These are phyloP conservation scores for Corymbia citriodora DNA, from an alignment of 441 rosid genomes.

Conservation along the genomic window DNA sequence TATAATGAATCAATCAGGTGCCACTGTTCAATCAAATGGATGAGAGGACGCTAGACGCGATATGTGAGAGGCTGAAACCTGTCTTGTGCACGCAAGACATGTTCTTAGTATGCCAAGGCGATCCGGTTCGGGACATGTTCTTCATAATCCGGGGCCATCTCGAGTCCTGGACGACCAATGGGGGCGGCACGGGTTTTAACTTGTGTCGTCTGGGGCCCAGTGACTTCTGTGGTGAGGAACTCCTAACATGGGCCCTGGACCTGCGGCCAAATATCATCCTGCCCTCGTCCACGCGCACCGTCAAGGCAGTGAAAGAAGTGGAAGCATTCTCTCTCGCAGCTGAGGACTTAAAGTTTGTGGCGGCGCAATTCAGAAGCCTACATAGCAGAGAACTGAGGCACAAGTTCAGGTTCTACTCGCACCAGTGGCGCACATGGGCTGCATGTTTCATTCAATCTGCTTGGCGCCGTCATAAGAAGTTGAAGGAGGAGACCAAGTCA, in stretches of 20 bases:
- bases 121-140: constrained; percentile 59
- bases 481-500: constrained; percentile 39
- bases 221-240: constrained; percentile 62
- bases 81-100: constrained; percentile 52
- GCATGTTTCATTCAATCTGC: constrained; percentile 61
- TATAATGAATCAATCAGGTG: constrained; percentile 26
- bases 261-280: constrained; percentile 48
- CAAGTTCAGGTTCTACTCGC: constrained; percentile 63
- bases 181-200: constrained; percentile 46
- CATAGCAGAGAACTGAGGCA: constrained; percentile 60
- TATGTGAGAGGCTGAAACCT: constrained; percentile 60
- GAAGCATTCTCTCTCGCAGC: constrained; percentile 64
- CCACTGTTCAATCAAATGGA: constrained; percentile 73
- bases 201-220: constrained; percentile 57
- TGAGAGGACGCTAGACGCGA: constrained; percentile 61
- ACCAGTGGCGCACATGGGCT: constrained; percentile 75
- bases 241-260: constrained; percentile 65
- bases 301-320: constrained; percentile 55
- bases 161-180: constrained; percentile 64
- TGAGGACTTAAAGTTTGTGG: constrained; percentile 58
- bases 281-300: constrained; percentile 57
- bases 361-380: constrained; percentile 51
- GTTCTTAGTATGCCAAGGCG: constrained; percentile 56
- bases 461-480: constrained; percentile 44
- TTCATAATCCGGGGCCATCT: constrained; percentile 62